phyloP scores from a whole-genome alignment of 345 rosid genomes.

The Eucalyptus caleyi region DNA sequence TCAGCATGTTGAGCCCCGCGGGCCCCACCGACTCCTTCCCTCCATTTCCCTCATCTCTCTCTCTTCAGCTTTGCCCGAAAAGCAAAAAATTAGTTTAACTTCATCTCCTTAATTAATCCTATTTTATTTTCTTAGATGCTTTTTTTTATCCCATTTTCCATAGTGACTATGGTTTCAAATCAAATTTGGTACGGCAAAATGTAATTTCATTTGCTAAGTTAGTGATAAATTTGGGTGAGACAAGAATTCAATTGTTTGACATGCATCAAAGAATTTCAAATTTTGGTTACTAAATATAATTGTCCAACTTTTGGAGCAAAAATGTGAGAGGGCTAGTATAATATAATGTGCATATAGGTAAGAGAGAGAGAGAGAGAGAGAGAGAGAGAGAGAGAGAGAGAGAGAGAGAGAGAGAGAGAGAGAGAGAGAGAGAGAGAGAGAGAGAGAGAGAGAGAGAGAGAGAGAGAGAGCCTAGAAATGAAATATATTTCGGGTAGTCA shows the following conservation, averaged over 20 bases:
- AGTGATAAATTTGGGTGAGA: too few relatives aligned
- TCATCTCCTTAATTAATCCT: neutral
- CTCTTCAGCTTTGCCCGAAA: neutral
- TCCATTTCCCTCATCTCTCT: neutral
- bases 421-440: too few relatives aligned
- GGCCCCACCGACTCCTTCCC: neutral
- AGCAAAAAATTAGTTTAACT: neutral
- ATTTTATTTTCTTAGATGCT: neutral
- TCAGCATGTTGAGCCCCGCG: neutral
- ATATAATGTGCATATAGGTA: neutral
- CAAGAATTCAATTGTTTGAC: too few relatives aligned
- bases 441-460: too few relatives aligned
- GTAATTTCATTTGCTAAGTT: too few relatives aligned
- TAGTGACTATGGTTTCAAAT: too few relatives aligned
- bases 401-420: too few relatives aligned
- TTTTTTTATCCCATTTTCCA: too few relatives aligned
- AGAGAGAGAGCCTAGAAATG: fast-evolving
- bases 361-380: too few relatives aligned
- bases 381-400: too few relatives aligned
- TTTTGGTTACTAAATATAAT: neutral
- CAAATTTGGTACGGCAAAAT: too few relatives aligned
- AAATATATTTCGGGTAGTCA: neutral
- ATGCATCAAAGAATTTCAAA: neutral
- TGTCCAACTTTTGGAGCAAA: neutral
- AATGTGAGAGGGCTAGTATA: neutral